Evolutionary conservation across 2,329 filamentous ascomycete species (phyloP).

Genomic region (Diatrype stigma): DNA sequence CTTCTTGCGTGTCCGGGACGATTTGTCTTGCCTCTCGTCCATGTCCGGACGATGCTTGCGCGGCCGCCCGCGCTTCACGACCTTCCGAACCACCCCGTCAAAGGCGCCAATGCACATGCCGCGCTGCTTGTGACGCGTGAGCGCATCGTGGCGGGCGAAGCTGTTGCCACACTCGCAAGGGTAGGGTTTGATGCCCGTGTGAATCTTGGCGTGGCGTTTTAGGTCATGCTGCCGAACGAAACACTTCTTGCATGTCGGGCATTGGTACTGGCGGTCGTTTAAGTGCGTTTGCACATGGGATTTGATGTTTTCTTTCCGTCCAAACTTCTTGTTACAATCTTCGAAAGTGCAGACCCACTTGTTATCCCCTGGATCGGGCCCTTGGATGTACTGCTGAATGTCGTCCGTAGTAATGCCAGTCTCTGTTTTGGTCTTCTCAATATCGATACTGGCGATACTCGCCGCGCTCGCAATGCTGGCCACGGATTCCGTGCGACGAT

Average conservation of each 20-base stretch:
- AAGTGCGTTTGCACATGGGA: constrained; percentile 97
- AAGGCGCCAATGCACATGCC: constrained; percentile 97
- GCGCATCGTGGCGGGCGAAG: constrained; percentile 90
- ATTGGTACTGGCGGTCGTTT: constrained; percentile 91
- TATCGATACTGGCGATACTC: constrained; percentile 58
- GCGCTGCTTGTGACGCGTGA: constrained; percentile 89
- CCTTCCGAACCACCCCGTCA: constrained; percentile 64
- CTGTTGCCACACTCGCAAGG: constrained; percentile 91
- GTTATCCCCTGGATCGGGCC: constrained; percentile 67
- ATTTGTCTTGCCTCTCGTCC: constrained; percentile 54
- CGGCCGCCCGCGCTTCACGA: constrained; percentile 59
- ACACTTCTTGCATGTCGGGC: constrained; percentile 88
- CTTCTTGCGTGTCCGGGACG: constrained; percentile 51
- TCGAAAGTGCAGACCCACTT: constrained; percentile 77
- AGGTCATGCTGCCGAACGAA: constrained; percentile 97
- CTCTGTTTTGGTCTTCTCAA: constrained; percentile 63
- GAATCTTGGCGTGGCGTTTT: constrained; percentile 95
- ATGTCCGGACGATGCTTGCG: constrained; percentile 58
- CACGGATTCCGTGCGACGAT: constrained; percentile 56
- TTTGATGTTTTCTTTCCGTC: constrained; percentile 98
- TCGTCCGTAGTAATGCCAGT: constrained; percentile 88
- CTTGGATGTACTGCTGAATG: constrained; percentile 69
- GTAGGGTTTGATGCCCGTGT: constrained; percentile 93
- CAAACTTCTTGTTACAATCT: constrained; percentile 83
- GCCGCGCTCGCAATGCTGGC: constrained; percentile 55